Evolutionary conservation across 495 filamentous ascomycete species (phyloP).

Genomic region (Hypoxylon crocopeplum): DNA sequence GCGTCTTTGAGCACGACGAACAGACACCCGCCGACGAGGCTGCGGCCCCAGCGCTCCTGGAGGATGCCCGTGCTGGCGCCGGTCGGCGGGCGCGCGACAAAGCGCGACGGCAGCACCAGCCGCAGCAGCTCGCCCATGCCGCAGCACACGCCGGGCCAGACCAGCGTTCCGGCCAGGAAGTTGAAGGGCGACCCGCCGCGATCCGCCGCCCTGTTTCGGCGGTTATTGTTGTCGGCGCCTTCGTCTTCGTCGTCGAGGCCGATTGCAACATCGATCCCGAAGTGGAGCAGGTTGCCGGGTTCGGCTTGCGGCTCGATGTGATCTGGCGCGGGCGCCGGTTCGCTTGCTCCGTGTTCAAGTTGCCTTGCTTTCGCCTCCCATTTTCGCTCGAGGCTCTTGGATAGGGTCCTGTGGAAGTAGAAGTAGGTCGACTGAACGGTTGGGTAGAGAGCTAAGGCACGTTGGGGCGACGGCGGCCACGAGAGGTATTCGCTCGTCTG

Average conservation of each 20-base stretch:
- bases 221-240: slow-evolving; percentile 5
- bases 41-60: slow-evolving; percentile 79
- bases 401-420: slow-evolving; percentile 67
- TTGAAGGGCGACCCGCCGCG: slow-evolving; percentile 33
- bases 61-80: slow-evolving; percentile 64
- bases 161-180: slow-evolving; percentile 48
- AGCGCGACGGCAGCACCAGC: slow-evolving; percentile 64
- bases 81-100: slow-evolving; percentile 58
- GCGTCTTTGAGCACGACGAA: slow-evolving; percentile 81
- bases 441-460: slow-evolving; percentile 72
- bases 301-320: neutral
- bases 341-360: no score
- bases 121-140: slow-evolving; percentile 73
- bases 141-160: slow-evolving; percentile 51
- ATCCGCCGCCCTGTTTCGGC: slow-evolving; percentile 25
- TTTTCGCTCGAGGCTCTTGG: slow-evolving; percentile 65
- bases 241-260: slow-evolving; percentile 18
- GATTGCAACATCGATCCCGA: slow-evolving; percentile 35
- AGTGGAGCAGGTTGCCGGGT: slow-evolving; percentile 31
- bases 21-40: slow-evolving; percentile 78
- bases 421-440: slow-evolving; percentile 72
- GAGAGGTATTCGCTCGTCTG: slow-evolving; percentile 35
- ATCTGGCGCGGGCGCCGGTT: no score
- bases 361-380: slow-evolving; percentile 50
- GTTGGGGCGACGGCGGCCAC: slow-evolving; percentile 80